phyloP scores from a whole-genome alignment of 495 filamentous ascomycete species.

The Bryoglossum gracile region DNA sequence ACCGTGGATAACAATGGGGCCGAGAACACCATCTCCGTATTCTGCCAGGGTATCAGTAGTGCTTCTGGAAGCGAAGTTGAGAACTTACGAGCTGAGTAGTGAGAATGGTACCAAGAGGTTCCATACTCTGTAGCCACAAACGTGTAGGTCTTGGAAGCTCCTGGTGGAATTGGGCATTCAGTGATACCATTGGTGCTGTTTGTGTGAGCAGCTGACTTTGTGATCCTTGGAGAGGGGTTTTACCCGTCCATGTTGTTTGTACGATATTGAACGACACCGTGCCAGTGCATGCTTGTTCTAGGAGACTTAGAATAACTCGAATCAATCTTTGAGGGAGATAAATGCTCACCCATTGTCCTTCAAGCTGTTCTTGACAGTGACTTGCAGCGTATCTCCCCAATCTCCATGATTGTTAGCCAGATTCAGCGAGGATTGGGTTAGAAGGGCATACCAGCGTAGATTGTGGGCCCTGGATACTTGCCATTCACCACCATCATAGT shows the following conservation, averaged over 20 bases:
- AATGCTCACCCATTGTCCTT: neutral
- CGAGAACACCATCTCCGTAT: conserved; percentile 38
- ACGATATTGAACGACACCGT: neutral
- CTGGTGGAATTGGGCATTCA: neutral
- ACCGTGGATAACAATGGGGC: conserved; percentile 33
- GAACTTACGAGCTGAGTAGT: conserved; percentile 48
- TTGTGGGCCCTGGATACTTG: conserved; percentile 33
- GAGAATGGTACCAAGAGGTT: conserved; percentile 53
- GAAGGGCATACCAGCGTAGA: conserved; percentile 18
- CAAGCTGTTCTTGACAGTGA: neutral
- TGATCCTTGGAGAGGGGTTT: too few species aligned
- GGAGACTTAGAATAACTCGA: neutral
- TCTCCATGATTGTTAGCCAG: neutral
- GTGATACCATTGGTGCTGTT: neutral
- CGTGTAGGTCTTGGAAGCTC: conserved; percentile 33
- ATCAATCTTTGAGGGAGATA: neutral
- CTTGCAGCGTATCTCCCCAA: neutral
- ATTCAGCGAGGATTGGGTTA: too few species aligned
- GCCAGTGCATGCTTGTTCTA: neutral
- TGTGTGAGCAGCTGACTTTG: neutral
- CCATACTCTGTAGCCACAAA: conserved; percentile 46
- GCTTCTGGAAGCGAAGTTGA: too few species aligned
- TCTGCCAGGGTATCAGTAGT: too few species aligned
- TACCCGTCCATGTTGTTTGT: neutral
- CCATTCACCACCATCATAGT: conserved; percentile 36